phyloP scores from a whole-genome alignment of 805 yeast genomes.

The Metschnikowia reukaufii region DNA sequence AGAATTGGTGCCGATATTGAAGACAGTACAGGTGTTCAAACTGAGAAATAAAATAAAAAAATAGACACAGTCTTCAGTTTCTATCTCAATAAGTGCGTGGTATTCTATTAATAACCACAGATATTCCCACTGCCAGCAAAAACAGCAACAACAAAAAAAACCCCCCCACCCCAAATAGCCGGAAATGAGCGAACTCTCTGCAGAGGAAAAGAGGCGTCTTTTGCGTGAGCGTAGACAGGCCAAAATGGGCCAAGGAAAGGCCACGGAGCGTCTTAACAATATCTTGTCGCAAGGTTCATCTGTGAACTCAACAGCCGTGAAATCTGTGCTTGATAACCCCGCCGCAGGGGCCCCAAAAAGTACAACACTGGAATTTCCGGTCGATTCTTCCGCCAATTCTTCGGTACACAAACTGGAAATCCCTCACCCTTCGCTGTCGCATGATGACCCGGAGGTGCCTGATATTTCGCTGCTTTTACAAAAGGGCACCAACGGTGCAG shows the following conservation, averaged over 20 bases:
- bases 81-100: too few species aligned
- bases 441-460: conserved; percentile 42
- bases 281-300: conserved; percentile 42
- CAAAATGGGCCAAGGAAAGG: conserved; percentile 57
- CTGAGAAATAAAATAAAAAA: too few species aligned
- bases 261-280: conserved; percentile 52
- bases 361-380: background rate
- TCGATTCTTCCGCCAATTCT: background rate
- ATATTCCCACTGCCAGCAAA: too few species aligned
- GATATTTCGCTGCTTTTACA: conserved; percentile 30
- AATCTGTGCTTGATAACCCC: conserved; percentile 28
- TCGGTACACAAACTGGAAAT: too few species aligned
- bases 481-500: conserved; percentile 5
- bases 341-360: background rate
- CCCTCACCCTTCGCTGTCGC: conserved; percentile 11
- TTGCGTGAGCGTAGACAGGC: conserved; percentile 66
- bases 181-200: conserved; percentile 47
- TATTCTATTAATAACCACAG: background rate
- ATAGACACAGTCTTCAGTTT: too few species aligned
- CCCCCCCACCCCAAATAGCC: too few species aligned
- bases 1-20: background rate
- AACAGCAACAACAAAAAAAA: background rate
- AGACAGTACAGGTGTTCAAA: too few species aligned
- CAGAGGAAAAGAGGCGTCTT: conserved; percentile 57
- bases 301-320: conserved; percentile 30